Evolutionary conservation across 2,329 filamentous ascomycete genomes (phyloP).

Genomic region (Calonectria pauciramosa): DNA sequence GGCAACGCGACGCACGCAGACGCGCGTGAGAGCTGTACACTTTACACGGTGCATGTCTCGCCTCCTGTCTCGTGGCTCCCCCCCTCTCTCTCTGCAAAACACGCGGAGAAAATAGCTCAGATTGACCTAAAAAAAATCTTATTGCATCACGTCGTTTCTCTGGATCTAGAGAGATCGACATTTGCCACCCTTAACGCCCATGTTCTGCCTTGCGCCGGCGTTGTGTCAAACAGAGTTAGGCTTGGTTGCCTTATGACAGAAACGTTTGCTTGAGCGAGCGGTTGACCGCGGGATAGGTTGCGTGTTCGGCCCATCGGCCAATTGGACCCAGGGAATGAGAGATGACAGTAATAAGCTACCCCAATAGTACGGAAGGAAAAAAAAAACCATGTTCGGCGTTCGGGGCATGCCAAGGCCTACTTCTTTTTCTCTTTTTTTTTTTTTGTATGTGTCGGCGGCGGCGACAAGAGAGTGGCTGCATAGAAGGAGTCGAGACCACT

Average conservation of each 20-base stretch:
- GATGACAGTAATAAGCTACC: background rate
- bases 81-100: background rate
- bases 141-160: background rate
- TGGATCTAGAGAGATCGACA: background rate
- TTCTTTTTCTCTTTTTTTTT: background rate
- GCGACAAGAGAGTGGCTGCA: background rate
- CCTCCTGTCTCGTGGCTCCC: background rate
- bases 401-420: background rate
- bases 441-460: background rate
- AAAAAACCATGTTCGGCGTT: too few species aligned
- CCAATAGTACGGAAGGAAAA: background rate
- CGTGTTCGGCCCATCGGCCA: background rate
- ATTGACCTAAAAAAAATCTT: background rate
- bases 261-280: background rate
- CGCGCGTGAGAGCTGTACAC: background rate
- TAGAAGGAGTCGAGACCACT: background rate
- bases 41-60: background rate
- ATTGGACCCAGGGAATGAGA: background rate
- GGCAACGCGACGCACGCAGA: background rate
- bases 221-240: background rate
- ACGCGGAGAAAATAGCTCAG: background rate
- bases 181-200: background rate
- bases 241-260: slow-evolving; percentile 2
- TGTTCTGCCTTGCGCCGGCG: slow-evolving; percentile 11
- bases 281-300: background rate